phyloP scores from a whole-genome alignment of 768 basidiomycete species.

The Leccinum subtestaceum region DNA sequence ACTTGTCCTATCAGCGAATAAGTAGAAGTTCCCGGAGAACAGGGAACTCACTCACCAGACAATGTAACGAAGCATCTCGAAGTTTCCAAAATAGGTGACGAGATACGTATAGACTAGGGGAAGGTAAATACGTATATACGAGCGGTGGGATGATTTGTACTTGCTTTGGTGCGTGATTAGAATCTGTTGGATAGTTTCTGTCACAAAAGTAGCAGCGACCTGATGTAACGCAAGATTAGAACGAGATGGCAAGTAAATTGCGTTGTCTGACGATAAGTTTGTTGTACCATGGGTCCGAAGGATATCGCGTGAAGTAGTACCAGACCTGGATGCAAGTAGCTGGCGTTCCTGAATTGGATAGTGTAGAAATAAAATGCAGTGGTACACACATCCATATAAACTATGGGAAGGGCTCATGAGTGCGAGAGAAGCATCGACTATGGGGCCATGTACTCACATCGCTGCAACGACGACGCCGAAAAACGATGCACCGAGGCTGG shows the following conservation, averaged over 20 bases:
- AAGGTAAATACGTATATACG: not conserved
- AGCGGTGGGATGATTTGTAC: not conserved
- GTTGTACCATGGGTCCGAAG: conserved; percentile 47
- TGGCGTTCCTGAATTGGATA: conserved; percentile 21
- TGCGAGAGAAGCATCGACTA: not conserved
- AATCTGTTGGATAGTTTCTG: conserved; percentile 52
- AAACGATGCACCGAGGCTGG: conserved; percentile 48
- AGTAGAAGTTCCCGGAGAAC: not conserved
- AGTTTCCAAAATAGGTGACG: conserved; percentile 40
- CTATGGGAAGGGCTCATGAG: conserved; percentile 29
- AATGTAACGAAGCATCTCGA: conserved; percentile 27
- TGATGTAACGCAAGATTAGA: conserved; percentile 20
- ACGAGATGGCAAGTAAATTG: not conserved
- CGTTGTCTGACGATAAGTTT: conserved; percentile 41
- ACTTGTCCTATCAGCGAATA: conserved; percentile 19
- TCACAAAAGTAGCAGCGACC: conserved; percentile 48
- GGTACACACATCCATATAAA: conserved; percentile 46
- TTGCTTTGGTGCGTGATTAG: conserved; percentile 52
- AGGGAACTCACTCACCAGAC: conserved; percentile 39
- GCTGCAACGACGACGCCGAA: conserved; percentile 50
- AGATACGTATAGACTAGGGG: conserved; percentile 46
- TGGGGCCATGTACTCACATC: conserved; percentile 36
- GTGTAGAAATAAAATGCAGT: not conserved
- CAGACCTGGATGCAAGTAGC: conserved; percentile 56
- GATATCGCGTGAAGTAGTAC: conserved; percentile 51